Base-by-base conservation (phyloP, 192 early-diverging fungal species). In the Rhizoclosmatium sp. region DNA sequence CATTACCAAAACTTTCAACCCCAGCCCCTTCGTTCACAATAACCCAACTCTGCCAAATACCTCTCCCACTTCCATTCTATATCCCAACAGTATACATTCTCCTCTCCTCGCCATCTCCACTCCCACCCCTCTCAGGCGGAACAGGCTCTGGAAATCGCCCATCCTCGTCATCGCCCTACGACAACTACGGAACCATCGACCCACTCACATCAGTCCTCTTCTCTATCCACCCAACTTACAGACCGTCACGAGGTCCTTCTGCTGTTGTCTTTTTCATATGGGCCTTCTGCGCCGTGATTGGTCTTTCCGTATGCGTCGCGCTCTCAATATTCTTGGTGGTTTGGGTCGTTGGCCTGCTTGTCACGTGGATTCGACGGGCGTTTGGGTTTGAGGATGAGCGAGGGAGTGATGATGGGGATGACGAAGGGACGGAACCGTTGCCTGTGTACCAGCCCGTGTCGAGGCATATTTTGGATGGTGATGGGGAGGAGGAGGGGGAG, bases 261-360 rank as follows among this genome's bases (percentile, higher is more conserved):
- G 16, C 44, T 4, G 44, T 75, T 75, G 12, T 44, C 10, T 71
- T 71, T 40, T 75, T 75, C 40, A 16, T 75, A 19, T 75, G 72
- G 72, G 72, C 72, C 7, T 75, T 75, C 59, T 62, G 72, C 39
- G 72, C 72, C 1, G 72, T 75, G 16, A 62, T 75, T 62, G 72
- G 59, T 2, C 14, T 75, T 0, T 62, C 59, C 59, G 59, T 75
- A 45, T 2, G 59, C 7, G 72, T 75, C 16, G 72, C 72, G 72
- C 7, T 48, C 45, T 56, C 10, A 9, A 47, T 75, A 19, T 60
- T 60, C 45, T n/a, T 16, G 16, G 44, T 46, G 4, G 56, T 75
- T 7, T 75, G 44, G 19, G 56, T 46, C 4, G 19, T 75, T 4
- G 72, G 59, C 9, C 9, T 44, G 23, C 23, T 45, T 3, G 19